These are phyloP conservation scores for Mycena filopes DNA, from an alignment of 768 basidiomycete species.

Conservation along the genomic window DNA sequence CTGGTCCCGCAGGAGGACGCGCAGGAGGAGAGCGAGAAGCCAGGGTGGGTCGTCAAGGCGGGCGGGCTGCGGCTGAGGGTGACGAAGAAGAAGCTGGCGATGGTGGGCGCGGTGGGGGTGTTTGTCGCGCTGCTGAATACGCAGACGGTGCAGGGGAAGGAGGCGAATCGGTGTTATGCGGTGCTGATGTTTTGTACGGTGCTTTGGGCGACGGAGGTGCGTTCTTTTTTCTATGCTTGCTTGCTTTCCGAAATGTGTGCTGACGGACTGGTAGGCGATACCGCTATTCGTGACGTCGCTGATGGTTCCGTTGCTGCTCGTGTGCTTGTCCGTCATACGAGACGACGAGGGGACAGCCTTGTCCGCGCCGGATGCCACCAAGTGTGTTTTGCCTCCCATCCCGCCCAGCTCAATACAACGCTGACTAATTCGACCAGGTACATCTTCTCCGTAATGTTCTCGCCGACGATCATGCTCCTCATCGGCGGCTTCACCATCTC, in stretches of 20 bases:
- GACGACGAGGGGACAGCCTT: constrained; percentile 65
- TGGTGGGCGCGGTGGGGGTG: constrained; percentile 64
- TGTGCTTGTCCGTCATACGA: constrained; percentile 84
- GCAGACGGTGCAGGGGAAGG: constrained; percentile 64
- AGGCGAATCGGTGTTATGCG: constrained; percentile 92
- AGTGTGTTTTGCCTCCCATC: constrained; percentile 57
- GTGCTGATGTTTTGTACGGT: constrained; percentile 91
- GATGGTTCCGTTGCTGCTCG: constrained; percentile 86
- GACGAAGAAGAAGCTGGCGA: constrained; percentile 69
- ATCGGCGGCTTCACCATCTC: constrained; percentile 99
- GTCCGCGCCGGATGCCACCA: constrained; percentile 77
- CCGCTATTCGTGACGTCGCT: constrained; percentile 98
- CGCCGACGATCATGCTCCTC: constrained; percentile 97
- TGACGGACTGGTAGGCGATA: constrained; percentile 72
- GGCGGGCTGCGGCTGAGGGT: constrained; percentile 76
- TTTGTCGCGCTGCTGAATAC: constrained; percentile 73
- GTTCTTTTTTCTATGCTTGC: constrained; percentile 35
- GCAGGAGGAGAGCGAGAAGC: constrained; percentile 34
- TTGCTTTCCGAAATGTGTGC: not conserved
- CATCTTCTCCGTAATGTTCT: constrained; percentile 96
- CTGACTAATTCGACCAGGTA: constrained; percentile 60
- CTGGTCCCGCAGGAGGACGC: constrained; percentile 49
- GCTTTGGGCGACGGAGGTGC: constrained; percentile 95
- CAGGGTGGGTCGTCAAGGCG: constrained; percentile 61
- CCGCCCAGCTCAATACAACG: constrained; percentile 13